phyloP scores from a whole-genome alignment of 1,284 basidiomycete genomes.

The Neonothopanus nambi region DNA sequence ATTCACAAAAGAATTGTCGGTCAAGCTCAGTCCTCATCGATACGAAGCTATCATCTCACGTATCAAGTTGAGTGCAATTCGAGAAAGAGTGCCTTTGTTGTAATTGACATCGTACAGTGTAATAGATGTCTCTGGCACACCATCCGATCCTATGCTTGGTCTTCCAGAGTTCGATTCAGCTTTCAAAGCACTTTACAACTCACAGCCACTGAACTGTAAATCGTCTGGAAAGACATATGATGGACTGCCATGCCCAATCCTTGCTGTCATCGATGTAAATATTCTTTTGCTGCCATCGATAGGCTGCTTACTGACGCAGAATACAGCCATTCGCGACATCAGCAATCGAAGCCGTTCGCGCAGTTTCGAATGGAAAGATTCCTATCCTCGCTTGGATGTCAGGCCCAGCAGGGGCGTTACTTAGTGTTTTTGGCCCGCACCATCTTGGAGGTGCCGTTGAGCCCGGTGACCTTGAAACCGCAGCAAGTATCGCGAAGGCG shows the following conservation, averaged over 20 bases:
- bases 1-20: neutral
- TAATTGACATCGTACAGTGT: neutral
- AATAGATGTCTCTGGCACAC: neutral
- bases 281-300: neutral
- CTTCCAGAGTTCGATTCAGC: neutral
- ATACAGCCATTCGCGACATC: neutral
- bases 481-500: neutral
- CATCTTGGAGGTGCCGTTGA: neutral
- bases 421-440: neutral
- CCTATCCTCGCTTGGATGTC: constrained; percentile 1
- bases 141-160: neutral
- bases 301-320: neutral
- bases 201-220: neutral
- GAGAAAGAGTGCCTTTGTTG: neutral
- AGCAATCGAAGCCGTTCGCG: constrained; percentile 2
- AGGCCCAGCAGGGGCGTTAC: neutral
- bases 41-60: neutral
- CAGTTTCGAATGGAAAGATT: neutral
- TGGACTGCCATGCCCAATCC: neutral
- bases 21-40: neutral
- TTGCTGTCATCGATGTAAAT: constrained; percentile 11
- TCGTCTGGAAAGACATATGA: neutral
- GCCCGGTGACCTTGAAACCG: neutral
- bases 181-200: neutral
- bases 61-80: constrained; percentile 3